Base-by-base conservation (phyloP, 805 yeast genomes). In the Metschnikowia lochheadii region DNA sequence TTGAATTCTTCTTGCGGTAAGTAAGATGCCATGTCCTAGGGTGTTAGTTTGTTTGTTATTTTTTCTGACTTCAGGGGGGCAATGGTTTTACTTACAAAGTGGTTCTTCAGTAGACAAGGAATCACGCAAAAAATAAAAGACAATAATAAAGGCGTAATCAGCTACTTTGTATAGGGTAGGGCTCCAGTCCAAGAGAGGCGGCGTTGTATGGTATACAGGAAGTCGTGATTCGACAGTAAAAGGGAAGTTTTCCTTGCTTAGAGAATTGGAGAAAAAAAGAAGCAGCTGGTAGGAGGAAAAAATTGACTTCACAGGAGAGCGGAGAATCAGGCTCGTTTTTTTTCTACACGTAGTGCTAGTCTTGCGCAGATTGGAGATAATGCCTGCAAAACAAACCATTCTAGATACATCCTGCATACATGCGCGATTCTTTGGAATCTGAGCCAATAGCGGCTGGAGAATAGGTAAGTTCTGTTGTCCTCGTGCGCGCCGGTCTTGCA, bases 1-100 rank as follows among this genome's bases (percentile, higher is more conserved):
- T 59, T 54, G 55, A 70, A 70, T 49, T 67, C 74, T 51, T 69
- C 70, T 56, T 70, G 72, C 34, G 70, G 72, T 49, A 73, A 56
- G 64, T 72, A 73, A 37, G 61, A 57, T 31, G 59, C 56, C 61
- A 57, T 57, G 35, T 37, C 51, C 56, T 53, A 53, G 21, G 17
- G 11, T 26, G 29, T 26, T 26, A n/a, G 49, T 44, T 48, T 48
- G 20, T 2, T 18, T 18, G 20, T 45, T 31, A 20, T 20, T 23
- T 20, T 10, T 38, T 26, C 17, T 32, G 36, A 20, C 8, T 3
- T 11, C 3, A 6, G 6, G 23, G 8, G 5, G 26, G 14, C 39
- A n/a, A 42, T 13, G 31, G 37, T 7, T 20, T 36, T 42, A 42
- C 45, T n/a, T 42, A 42, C 45, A 33, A 33, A 42, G 37, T 42